Base-by-base conservation (phyloP, 2,329 filamentous ascomycete genomes). In the Talaromyces sp. region DNA sequence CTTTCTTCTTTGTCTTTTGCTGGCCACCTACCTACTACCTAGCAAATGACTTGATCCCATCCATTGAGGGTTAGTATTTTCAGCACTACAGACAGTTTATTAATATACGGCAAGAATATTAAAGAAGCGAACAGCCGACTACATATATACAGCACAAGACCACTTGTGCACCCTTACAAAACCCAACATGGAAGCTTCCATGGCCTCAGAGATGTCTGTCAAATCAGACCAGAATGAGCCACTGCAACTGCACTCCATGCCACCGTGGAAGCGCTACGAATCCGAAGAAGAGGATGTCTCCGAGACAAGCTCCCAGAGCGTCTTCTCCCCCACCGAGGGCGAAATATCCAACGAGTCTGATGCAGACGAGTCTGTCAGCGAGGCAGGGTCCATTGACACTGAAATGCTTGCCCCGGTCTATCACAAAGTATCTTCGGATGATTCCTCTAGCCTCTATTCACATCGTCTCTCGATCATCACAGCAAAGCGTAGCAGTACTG, bases 211-310 rank as follows among this genome's bases (percentile, higher is more conserved):
- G 43, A 64, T 48, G 45, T 28, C 19, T n/a, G n/a, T 17, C 45
- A 48, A 62, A 48, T 72, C 73, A 69, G 69, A 67, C 57, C 63
- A 68, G 43, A 53, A 68, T 8, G 59, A 63, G 35, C 53, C 69
- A 8, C 55, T 72, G 21, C 63, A 65, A 46, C 62, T 73, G 53
- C 65, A 67, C 40, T 69, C 60, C 69, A 67, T 55, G 28, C 59
- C 63, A 65, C 35, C 69, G 66, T 70, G 70, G 46, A 66, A 65
- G 40, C 66, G 66, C 28, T 74, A 74, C 60, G 71, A 74, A 48
- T 74, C 72, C 10, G 72, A 74, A 25, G 72, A 74, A 60, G 72
- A 74, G 60, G 71, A 70, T 45, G 64, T 70, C 6, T 74, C 72
- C 11, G 72, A 74, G 60, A 70, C 72, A 1, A 71, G 73, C 58